Base-by-base conservation (phyloP, 1,284 basidiomycete species). In the Tilletiopsis washingtonensis region DNA sequence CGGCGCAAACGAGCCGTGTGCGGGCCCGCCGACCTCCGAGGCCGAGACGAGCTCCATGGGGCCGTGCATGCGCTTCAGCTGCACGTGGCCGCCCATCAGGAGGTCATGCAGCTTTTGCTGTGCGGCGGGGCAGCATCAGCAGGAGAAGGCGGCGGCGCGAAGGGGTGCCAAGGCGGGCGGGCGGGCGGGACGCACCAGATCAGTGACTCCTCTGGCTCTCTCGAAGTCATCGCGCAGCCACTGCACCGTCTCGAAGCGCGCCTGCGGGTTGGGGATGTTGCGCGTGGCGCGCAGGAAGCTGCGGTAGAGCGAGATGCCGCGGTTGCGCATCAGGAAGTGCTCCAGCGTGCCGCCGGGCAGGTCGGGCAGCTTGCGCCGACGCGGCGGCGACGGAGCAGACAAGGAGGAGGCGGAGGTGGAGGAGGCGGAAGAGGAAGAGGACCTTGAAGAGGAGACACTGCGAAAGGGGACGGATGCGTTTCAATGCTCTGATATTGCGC, bases 181-280 rank as follows among this genome's bases (percentile, higher is more conserved):
- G n/a, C n/a, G n/a, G n/a, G n/a, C n/a, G n/a, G n/a, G n/a, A n/a
- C n/a, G n/a, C n/a, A n/a, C n/a, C n/a, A n/a, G n/a, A n/a, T n/a
- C n/a, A n/a, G n/a, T n/a, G n/a, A n/a, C n/a, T n/a, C n/a, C n/a
- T n/a, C n/a, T n/a, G n/a, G n/a, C n/a, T n/a, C n/a, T n/a, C n/a
- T n/a, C n/a, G n/a, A n/a, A n/a, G n/a, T 45, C 44, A 34, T 45
- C 44, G 17, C 44, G 11, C 24, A 45, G 17, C 47, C 57, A 68
- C 9, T 62, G 50, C 17, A 68, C 59, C 4, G 65, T 66, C 45
- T 68, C 65, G 47, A 63, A 54, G 11, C 65, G 53, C 5, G 65
- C 65, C 1, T 47, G 14, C 4, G 65, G 65, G 21, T 68, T 64
- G 1, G 63, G 59, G 14, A 68, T 68, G 48, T 60, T 57, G 26